Evolutionary conservation across 176 grass and related monocot species (phyloP), one percentile per base, ranked within the genome.

Genomic region (Oryza brachyantha): DNA sequence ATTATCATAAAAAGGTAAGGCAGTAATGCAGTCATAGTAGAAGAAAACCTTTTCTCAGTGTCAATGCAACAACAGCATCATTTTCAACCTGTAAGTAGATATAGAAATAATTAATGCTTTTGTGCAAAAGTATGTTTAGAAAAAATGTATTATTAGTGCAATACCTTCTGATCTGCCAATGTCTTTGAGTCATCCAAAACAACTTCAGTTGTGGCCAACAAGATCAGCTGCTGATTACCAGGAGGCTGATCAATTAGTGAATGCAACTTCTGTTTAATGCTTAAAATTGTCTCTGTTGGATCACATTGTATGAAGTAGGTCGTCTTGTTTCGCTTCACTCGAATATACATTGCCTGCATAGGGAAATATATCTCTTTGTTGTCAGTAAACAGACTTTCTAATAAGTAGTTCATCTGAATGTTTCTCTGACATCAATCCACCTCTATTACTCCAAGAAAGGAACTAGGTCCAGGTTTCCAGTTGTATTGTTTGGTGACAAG

Each of bases 271-370:
- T 96, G 82, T 55, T 96, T 92, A 37, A 96, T 90, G 42, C 83
- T 77, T 36, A 90, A 42, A 81, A 62, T 73, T 9, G 85, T 92
- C 65, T 96, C 93, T n/a, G 89, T 90, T 42, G 90, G 89, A 61
- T 96, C 93, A 77, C 90, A 96, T 68, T 96, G 93, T 73, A 96
- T 66, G 78, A 86, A 96, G 70, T 96, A 92, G 26, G 93, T 90
- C 36, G 84, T 82, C 74, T 90, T 96, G 81, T 80, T 85, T 42
- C 93, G 78, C 89, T 96, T 92, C 68, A 96, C 93, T 73, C 93
- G 82, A 79, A 96, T 90, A 76, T 92, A 90, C 93, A 96, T 96
- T 61, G 84, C 74, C 93, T 96, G 79, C 63, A 54, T 28, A 60
- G 58, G 29, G 68, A 8, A 85, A 78, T 17, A 66, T 14, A n/a